Evolutionary conservation across 495 filamentous ascomycete species (phyloP).

Genomic region (Aspergillus panamensis): DNA sequence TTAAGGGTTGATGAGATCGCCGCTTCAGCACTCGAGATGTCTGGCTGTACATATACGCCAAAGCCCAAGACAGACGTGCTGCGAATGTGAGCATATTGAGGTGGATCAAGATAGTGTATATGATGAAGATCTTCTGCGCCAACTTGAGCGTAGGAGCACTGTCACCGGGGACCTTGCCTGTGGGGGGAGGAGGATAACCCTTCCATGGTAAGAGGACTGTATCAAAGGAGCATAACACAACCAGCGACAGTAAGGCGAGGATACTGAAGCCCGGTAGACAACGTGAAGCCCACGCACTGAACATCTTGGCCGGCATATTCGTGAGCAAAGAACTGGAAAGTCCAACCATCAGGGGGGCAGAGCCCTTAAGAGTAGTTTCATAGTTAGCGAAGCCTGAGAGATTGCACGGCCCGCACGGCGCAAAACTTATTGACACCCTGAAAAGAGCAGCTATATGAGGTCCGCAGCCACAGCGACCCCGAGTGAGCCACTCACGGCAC

Average conservation of each 20-base stretch:
- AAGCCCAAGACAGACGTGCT: constrained; percentile 29
- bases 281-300: constrained; percentile 28
- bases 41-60: constrained; percentile 23
- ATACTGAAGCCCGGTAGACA: constrained; percentile 40
- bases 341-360: not conserved
- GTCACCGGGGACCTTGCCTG: constrained; percentile 8
- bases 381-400: not conserved
- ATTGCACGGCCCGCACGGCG: not conserved
- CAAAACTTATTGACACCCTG: not conserved
- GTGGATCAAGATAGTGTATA: constrained; percentile 32
- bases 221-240: constrained; percentile 27
- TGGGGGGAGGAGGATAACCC: constrained; percentile 13
- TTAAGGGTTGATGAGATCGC: constrained; percentile 8
- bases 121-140: constrained; percentile 32
- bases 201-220: constrained; percentile 23
- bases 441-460: not conserved
- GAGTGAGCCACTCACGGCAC: not conserved
- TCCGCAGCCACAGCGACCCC: not conserved
- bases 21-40: constrained; percentile 26
- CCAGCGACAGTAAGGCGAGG: constrained; percentile 26
- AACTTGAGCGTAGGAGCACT: constrained; percentile 21
- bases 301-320: not conserved
- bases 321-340: not conserved
- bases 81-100: constrained; percentile 32
- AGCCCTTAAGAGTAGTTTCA: not conserved